Conservation (phyloP, 1,139 yeast genomes). For the Casaregolazyma suthepensis region DNA sequence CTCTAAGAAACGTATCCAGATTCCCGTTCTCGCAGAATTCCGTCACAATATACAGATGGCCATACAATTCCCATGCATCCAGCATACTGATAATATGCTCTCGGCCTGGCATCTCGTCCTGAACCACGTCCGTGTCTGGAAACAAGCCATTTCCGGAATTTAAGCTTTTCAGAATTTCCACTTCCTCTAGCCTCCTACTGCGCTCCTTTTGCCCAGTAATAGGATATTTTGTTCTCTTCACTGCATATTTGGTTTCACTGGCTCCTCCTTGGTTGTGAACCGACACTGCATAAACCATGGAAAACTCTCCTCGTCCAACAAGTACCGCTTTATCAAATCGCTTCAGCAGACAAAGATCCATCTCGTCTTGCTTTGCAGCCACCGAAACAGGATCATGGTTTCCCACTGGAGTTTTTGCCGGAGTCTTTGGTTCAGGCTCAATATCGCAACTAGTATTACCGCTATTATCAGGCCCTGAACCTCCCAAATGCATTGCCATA, state of each 20-base stretch:
- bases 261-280: slow-evolving; percentile 28
- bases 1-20: slow-evolving; percentile 69
- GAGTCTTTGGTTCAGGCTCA: slow-evolving; percentile 21
- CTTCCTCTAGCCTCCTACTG: slow-evolving; percentile 50
- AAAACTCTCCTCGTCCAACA: slow-evolving; percentile 83
- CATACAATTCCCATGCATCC: slow-evolving; percentile 79
- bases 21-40: slow-evolving; percentile 96
- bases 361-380: slow-evolving; percentile 12
- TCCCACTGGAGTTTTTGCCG: slow-evolving; percentile 26
- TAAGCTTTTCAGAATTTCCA: slow-evolving; percentile 44
- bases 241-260: slow-evolving; percentile 49
- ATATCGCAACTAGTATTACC: neutral
- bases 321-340: slow-evolving; percentile 68
- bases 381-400: slow-evolving; percentile 4
- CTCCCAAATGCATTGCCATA: slow-evolving; percentile 5
- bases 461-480: neutral
- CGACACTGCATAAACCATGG: slow-evolving; percentile 74
- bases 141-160: slow-evolving; percentile 20
- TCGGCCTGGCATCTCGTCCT: slow-evolving; percentile 66
- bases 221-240: slow-evolving; percentile 68
- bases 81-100: slow-evolving; percentile 74
- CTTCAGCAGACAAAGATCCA: slow-evolving; percentile 23
- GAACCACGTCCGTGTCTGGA: slow-evolving; percentile 39
- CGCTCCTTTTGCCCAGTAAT: slow-evolving; percentile 48
- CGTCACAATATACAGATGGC: slow-evolving; percentile 83